Evolutionary conservation across 345 rosid species (phyloP), one percentile per base, ranked within the genome.

Genomic region (Camelina neglecta): DNA sequence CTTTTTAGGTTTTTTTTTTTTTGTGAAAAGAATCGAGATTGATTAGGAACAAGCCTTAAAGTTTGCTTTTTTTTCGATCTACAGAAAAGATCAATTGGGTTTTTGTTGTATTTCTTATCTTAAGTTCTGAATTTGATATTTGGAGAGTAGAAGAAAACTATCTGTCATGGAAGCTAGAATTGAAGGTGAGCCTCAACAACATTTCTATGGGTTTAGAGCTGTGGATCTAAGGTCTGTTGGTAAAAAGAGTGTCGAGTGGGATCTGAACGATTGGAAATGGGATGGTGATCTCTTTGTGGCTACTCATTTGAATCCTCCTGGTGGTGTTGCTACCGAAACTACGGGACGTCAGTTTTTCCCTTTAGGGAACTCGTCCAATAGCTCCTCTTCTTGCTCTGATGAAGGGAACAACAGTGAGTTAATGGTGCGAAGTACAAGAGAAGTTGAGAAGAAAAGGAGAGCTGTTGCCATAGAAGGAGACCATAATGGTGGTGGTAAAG

Each of bases 221-320:
- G 55, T 70, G 55, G 82, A 84, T 81, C 62, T 89, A 70, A 63
- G 81, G 60, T 83, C 90, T 3, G 83, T 85, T 0, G 98, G 92
- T 48, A 91, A 88, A 74, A 83, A 86, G 67, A 87, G 79, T 65
- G 56, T 84, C 31, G 98, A 96, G 44, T 96, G 99, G 98, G 90
- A 89, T 81, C 81, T 87, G 85, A 93, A 91, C 81, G 97, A 88
- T 69, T 96, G 98, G 97, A 91, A 89, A 81, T 96, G 99, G 99
- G 98, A 96, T 73, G 97, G 98, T 18, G 94, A 96, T 86, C 91
- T 96, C 72, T 96, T 96, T 66, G 74, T 90, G 1, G 99, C 98
- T 36, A 87, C 86, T 15, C 91, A 81, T 2, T 60, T 84, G 81
- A 91, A 88, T 76, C 85, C 89, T 44, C 26, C 26, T 24, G 26